Conservation (phyloP, 192 early-diverging fungal species). For the Lunasporangiospora selenospora region DNA sequence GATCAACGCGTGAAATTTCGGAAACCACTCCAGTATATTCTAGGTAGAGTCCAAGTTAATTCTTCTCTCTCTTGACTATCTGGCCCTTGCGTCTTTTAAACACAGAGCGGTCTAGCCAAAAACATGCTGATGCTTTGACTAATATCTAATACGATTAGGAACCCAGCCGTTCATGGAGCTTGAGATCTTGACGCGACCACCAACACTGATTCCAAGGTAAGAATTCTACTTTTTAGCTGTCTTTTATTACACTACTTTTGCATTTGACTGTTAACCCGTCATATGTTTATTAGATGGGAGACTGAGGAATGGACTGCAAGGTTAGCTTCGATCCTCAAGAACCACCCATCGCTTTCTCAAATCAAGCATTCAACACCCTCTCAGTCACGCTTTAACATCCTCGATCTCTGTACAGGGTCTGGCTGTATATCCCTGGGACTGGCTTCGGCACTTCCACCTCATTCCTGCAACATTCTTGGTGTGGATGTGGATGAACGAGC, state of each 20-base stretch:
- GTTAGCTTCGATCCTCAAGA: conserved; percentile 57
- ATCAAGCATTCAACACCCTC: not conserved
- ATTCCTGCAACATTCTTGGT: conserved; percentile 56
- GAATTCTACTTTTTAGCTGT: not conserved
- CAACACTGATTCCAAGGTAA: conserved; percentile 86
- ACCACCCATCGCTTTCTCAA: not conserved
- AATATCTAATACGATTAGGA: conserved; percentile 55
- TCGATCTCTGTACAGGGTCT: conserved; percentile 90
- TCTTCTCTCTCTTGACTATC: not conserved
- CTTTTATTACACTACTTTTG: not conserved
- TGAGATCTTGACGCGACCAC: conserved; percentile 71
- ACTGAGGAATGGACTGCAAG: conserved; percentile 92
- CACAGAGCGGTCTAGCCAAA: too few species aligned
- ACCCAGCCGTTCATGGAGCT: conserved; percentile 86
- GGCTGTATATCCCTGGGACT: conserved; percentile 85
- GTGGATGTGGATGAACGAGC: conserved; percentile 74
- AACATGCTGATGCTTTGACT: too few species aligned
- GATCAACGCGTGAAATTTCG: conserved; percentile 62
- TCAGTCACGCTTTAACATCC: conserved; percentile 60
- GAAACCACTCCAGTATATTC: conserved; percentile 94
- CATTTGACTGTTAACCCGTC: conserved; percentile 5
- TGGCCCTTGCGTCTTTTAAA: not conserved
- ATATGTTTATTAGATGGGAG: conserved; percentile 68
- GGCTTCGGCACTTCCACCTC: conserved; percentile 59
- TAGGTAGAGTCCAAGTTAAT: conserved; percentile 53